These are phyloP conservation scores for Diaporthe amygdali DNA, from an alignment of 2,329 filamentous ascomycete genomes.

Conservation along the genomic window DNA sequence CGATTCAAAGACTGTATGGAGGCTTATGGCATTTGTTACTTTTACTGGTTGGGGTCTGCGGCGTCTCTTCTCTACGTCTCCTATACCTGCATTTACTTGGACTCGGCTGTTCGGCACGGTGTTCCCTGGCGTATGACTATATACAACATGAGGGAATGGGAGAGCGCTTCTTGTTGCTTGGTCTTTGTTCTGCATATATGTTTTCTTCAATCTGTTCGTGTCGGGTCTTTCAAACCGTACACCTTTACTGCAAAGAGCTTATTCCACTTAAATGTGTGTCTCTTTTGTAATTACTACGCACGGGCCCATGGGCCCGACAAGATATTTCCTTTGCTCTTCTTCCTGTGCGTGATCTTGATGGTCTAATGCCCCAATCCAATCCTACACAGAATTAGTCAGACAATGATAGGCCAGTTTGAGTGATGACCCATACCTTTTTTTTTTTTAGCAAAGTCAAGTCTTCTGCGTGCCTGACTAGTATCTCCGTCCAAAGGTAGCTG, in stretches of 20 bases:
- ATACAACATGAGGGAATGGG: conserved; percentile 26
- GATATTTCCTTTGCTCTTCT: conserved; percentile 27
- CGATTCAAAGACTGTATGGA: conserved; percentile 13
- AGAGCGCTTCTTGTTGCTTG: conserved; percentile 27
- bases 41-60: conserved; percentile 18
- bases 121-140: conserved; percentile 48
- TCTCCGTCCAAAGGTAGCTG: background rate
- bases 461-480: too few species aligned
- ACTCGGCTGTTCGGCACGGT: conserved; percentile 45
- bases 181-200: conserved; percentile 28
- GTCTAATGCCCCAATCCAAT: conserved; percentile 2
- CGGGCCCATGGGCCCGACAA: background rate
- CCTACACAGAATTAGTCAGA: conserved; percentile 35
- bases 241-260: conserved; percentile 2
- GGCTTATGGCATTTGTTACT: conserved; percentile 21
- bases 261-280: background rate
- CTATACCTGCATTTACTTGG: conserved; percentile 39
- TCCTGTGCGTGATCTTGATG: background rate
- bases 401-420: conserved; percentile 17
- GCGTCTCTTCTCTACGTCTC: conserved; percentile 35
- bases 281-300: conserved; percentile 16
- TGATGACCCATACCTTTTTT: background rate
- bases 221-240: conserved; percentile 11
- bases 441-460: background rate
- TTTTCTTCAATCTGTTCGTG: conserved; percentile 8